A percentile compares a stretch with the other conserved stretches of the same genome.
These are phyloP conservation scores for Tolypocladium endophyticum DNA, from an alignment of 2,329 filamentous ascomycete species.

Conservation along the genomic window DNA sequence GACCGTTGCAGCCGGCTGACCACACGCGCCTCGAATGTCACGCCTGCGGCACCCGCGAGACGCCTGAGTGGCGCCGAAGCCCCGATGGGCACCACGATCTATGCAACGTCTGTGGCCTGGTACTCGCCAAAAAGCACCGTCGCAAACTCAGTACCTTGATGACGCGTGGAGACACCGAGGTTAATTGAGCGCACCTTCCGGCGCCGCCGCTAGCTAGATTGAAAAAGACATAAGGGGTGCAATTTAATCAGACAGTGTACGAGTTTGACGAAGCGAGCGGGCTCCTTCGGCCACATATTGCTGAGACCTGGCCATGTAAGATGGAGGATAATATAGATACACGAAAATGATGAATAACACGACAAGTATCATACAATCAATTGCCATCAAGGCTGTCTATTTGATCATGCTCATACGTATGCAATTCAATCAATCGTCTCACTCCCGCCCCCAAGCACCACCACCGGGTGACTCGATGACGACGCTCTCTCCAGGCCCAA, in stretches of 20 bases:
- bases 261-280: neutral
- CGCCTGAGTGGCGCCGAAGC: conserved; percentile 65
- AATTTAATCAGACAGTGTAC: neutral
- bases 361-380: neutral
- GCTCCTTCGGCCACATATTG: neutral
- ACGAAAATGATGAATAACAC: neutral
- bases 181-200: neutral
- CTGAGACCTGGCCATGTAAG: neutral
- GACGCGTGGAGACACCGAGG: neutral
- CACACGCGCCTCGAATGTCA: conserved; percentile 15
- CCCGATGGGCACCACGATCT: conserved; percentile 64
- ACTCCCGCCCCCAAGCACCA: conserved; percentile 42
- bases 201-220: neutral
- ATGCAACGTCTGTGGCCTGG: conserved; percentile 64
- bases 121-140: conserved; percentile 14
- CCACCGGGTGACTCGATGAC: conserved; percentile 53
- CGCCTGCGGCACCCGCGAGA: conserved; percentile 58
- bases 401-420: neutral
- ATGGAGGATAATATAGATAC: neutral
- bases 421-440: neutral
- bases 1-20: neutral
- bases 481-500: conserved; percentile 48
- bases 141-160: neutral
- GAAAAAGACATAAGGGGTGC: neutral
- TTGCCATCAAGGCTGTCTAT: neutral